Base-by-base conservation (phyloP, 352 stramenopile genomes). In the Aphanomyces invadans region DNA sequence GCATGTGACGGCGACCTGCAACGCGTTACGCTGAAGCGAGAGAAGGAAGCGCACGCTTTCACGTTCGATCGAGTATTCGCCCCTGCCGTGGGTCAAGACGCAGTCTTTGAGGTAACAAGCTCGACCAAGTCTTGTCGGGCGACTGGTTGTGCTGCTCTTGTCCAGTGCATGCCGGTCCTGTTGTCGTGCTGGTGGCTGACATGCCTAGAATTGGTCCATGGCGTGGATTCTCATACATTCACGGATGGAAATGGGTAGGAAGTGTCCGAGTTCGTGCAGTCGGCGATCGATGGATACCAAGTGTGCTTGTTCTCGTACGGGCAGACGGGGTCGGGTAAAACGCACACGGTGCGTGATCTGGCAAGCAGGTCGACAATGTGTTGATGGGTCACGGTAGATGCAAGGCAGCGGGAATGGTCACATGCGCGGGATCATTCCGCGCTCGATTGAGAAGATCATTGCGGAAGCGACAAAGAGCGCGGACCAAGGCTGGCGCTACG, bases 221-320 rank as follows among this genome's bases (percentile, higher is more conserved):
- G 12, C 15, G 36, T 42, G 7, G 36, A 42, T 42, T 42, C 36
- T 42, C 15, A 42, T 15, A 42, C 36, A 42, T 15, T n/a, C n/a
- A n/a, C n/a, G n/a, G n/a, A n/a, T n/a, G n/a, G n/a, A n/a, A n/a
- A 42, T 15, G 7, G 15, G 31, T 51, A 51, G 10, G 94, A 99
- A 77, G 96, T 99, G 0, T 95, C 86, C 1, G 90, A 98, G 73
- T 98, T 99, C 71, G 95, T 99, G 4, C 96, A 99, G 74, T 97
- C 86, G 53, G 95, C 96, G 12, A 79, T 99, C 4, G 95, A 98
- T 71, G 96, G 96, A 0, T 98, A 98, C 70, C 90, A 98, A 61
- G 95, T 98, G 25, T 99, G 95, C 39, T 71, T 98, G 12, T 98
- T 98, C 72, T 96, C 86, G 0, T 98, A 98, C 73, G 96, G 96